phyloP scores from a whole-genome alignment of 2,329 filamentous ascomycete species.

The Xenosphaeropsis pyriputrescens region DNA sequence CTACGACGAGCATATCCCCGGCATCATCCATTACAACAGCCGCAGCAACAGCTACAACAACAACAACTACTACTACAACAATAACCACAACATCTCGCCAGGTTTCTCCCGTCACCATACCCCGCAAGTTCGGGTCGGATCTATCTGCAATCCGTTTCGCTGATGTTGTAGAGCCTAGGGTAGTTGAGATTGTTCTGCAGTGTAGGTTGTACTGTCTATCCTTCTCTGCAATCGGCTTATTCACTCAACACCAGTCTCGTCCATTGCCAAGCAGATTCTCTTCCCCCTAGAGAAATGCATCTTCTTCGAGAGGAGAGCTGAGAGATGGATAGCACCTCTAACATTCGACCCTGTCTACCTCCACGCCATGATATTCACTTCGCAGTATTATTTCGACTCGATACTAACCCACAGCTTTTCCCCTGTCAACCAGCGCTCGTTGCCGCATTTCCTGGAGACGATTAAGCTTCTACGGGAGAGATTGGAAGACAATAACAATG shows the following conservation, averaged over 20 bases:
- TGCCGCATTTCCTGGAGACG: slow-evolving; percentile 14
- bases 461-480: slow-evolving; percentile 18
- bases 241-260: slow-evolving; percentile 13
- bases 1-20: not conserved
- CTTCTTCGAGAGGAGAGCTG: slow-evolving; percentile 12
- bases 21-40: no score
- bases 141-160: slow-evolving; percentile 14
- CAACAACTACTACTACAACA: no score
- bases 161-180: slow-evolving; percentile 13
- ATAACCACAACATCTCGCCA: no score
- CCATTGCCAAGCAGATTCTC: slow-evolving; percentile 17
- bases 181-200: slow-evolving; percentile 3
- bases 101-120: no score
- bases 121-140: slow-evolving; percentile 1
- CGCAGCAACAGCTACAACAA: no score
- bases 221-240: not conserved
- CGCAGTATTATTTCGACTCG: slow-evolving; percentile 18
- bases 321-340: slow-evolving; percentile 17
- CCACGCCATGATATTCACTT: slow-evolving; percentile 20
- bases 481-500: slow-evolving; percentile 6
- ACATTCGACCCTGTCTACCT: slow-evolving; percentile 20
- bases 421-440: slow-evolving; percentile 2
- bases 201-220: no score
- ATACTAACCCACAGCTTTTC: slow-evolving; percentile 5
- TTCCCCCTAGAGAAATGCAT: slow-evolving; percentile 20